Conservation (phyloP, 495 filamentous ascomycete genomes). For the Trichoderma virens region DNA sequence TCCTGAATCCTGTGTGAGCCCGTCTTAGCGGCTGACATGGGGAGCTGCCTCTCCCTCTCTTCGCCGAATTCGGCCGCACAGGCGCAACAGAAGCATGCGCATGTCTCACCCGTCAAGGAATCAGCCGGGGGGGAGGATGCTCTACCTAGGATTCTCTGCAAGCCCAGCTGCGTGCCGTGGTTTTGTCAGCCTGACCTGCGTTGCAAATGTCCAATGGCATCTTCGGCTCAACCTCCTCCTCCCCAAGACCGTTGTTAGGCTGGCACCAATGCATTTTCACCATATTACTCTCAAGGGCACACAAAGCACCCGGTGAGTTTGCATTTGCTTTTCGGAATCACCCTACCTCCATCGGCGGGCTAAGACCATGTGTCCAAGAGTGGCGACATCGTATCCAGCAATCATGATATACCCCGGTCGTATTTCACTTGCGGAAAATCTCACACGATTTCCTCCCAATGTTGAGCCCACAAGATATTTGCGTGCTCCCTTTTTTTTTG, state of each 20-base stretch:
- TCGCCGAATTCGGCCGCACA: conserved; percentile 4
- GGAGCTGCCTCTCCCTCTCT: not conserved
- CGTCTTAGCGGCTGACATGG: conserved; percentile 2
- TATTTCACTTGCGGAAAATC: not conserved
- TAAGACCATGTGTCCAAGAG: not conserved
- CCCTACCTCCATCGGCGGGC: not conserved
- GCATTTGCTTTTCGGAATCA: not conserved
- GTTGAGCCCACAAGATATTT: not conserved
- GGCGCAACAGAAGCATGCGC: not conserved
- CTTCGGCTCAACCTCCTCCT: not conserved
- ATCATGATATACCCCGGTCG: not conserved
- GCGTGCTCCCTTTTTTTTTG: not conserved
- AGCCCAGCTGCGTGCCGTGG: not conserved
- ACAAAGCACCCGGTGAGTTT: not conserved
- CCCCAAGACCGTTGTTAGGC: not conserved
- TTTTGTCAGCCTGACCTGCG: not conserved
- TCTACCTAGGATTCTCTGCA: not conserved
- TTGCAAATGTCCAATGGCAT: not conserved
- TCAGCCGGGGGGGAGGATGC: conserved; percentile 3
- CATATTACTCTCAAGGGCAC: not conserved
- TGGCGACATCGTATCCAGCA: not conserved
- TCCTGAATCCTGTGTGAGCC: not conserved
- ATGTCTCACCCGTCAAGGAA: not conserved
- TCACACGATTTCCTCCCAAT: not conserved
- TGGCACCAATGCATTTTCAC: not conserved